A percentile compares a stretch with the other conserved stretches of the same genome.
These are phyloP conservation scores for Naganishia cerealis DNA, from an alignment of 1,284 basidiomycete species.

Conservation along the genomic window DNA sequence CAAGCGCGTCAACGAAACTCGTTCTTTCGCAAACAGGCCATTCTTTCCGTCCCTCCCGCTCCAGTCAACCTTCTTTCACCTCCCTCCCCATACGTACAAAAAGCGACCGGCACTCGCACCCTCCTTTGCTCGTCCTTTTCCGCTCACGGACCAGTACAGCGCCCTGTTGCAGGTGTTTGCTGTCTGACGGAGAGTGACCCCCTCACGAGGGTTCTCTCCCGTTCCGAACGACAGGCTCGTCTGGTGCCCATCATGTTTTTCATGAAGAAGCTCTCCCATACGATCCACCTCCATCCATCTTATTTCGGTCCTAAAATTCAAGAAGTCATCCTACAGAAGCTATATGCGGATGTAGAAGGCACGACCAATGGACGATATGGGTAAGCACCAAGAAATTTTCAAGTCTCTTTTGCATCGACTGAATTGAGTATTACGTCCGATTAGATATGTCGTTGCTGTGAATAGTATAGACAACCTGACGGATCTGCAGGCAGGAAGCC, in stretches of 20 bases:
- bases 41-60: background rate
- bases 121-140: background rate
- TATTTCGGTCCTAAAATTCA: conserved; percentile 96
- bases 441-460: conserved; percentile 90
- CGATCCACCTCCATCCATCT: conserved; percentile 85
- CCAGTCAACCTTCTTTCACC: background rate
- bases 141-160: conserved; percentile 5
- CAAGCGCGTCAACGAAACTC: conserved; percentile 7
- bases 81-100: background rate
- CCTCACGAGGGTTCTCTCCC: conserved; percentile 31
- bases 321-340: conserved; percentile 85
- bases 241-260: conserved; percentile 22
- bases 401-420: conserved; percentile 11
- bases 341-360: conserved; percentile 94
- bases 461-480: conserved; percentile 85
- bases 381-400: conserved; percentile 38
- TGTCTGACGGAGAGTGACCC: conserved; percentile 29
- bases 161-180: conserved; percentile 5
- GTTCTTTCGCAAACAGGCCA: background rate
- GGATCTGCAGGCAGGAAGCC: conserved; percentile 59
- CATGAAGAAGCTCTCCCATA: conserved; percentile 26
- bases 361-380: conserved; percentile 94
- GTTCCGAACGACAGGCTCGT: conserved; percentile 5
- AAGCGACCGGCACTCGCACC: background rate
- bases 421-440: background rate